Conservation (phyloP, 2,329 filamentous ascomycete species). For the Aspergillus ruber region DNA sequence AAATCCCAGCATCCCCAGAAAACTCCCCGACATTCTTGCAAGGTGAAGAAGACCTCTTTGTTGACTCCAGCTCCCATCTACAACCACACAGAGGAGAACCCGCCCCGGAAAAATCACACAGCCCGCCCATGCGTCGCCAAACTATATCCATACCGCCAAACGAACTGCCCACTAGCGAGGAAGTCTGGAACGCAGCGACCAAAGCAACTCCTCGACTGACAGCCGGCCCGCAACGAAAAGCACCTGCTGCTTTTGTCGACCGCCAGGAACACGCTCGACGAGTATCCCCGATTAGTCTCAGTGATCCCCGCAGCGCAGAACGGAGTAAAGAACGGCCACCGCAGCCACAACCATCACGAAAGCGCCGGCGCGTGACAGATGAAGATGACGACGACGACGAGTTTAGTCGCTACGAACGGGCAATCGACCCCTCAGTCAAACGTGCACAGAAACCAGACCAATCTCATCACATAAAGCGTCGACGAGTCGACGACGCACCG, state of each 20-base stretch:
- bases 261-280: slow-evolving; percentile 27
- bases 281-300: slow-evolving; percentile 29
- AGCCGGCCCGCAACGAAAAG: neutral
- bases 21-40: slow-evolving; percentile 4
- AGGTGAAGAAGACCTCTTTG: neutral
- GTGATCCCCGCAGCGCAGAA: slow-evolving; percentile 11
- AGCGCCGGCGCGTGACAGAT: slow-evolving; percentile 10
- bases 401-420: slow-evolving; percentile 38
- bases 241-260: slow-evolving; percentile 24
- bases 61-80: neutral
- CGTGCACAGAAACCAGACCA: slow-evolving; percentile 27
- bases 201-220: neutral
- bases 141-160: neutral
- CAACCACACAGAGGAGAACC: neutral
- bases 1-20: slow-evolving; percentile 7
- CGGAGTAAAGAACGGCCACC: slow-evolving; percentile 5
- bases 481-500: neutral
- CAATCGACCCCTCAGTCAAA: slow-evolving; percentile 23
- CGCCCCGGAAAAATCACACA: neutral
- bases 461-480: neutral
- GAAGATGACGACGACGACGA: slow-evolving; percentile 34
- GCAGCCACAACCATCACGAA: slow-evolving; percentile 7
- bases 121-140: neutral
- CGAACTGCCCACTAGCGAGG: neutral
- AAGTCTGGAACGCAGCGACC: slow-evolving; percentile 7